Evolutionary conservation across 805 yeast genomes (phyloP), one percentile per base, ranked within the genome.

Genomic region (Saccharomycopsis olivae): DNA sequence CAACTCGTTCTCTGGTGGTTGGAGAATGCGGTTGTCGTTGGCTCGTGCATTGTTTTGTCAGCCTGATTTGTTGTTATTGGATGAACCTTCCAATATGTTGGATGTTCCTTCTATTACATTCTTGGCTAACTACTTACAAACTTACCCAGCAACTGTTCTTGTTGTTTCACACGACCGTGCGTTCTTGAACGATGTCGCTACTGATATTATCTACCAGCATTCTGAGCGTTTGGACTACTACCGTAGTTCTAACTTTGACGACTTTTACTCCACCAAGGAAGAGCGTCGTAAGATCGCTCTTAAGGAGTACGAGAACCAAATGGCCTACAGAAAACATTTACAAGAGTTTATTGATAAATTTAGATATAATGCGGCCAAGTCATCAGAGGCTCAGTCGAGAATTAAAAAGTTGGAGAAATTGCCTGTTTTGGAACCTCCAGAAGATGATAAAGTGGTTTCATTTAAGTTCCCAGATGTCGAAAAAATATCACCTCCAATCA

Each of bases 61-160:
- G 57, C 98, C 98, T 1, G 98, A 92, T 60, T 68, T 92, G 49
- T 68, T 92, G 50, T 66, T 92, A 56, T 71, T 92, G 49, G 98
- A 92, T 74, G 99, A 92, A 71, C 99, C 99, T 54, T 88, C 97
- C 47, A 92, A 92, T 79, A 92, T 88, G 96, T 83, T 92, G 94
- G 99, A 92, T 75, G 96, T 92, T 60, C 99, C 98, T 21, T 88
- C 97, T 40, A 85, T 92, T 58, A 89, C 96, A 1, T 92, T 78
- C 59, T 69, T 92, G 56, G 89, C 97, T 9, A 76, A 83, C 51
- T 92, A 92, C 57, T 65, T 92, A 51, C 95, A 85, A 56, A 69
- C 84, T 5, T 92, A 92, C 58, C 88, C 94, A 40, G 74, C 95
- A 1, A 92, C 98, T 0, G 92, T 92, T 2, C 66, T 92, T 48